Evolutionary conservation across 805 yeast species (phyloP), one percentile per base, ranked within the genome.

Genomic region (Suhomyces sp.): DNA sequence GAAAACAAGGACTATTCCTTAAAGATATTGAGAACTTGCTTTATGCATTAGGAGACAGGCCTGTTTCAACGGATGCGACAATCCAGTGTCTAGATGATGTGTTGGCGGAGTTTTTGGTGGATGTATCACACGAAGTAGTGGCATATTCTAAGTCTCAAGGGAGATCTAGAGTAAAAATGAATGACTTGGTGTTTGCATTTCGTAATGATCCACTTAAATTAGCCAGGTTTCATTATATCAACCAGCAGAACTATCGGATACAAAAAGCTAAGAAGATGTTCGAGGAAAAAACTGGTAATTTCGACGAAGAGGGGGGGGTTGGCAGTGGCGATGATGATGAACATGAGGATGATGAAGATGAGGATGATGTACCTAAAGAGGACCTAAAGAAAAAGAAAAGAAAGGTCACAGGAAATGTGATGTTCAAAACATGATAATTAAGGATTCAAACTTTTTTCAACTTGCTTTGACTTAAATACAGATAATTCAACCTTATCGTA

Each of bases 1-100:
- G 58, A 37, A 56, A 59, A 30, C 69, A 63, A 35, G 55, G 65
- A 25, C 54, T 65, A 18, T 68, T 68, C 48, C 51, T 60, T 19
- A 64, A 60, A 24, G 74, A 68, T 42, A 64, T 68, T 18, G 74
- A 68, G 34, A 63, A 59, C 35, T 51, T 68, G 14, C 50, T 68
- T 9, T 68, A 56, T 35, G 58, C 72, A 4, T 43, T 68, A 32
- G 74, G 74, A 2, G 74, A 68, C 38, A 60, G 65, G 2, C 68
- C 72, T 0, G 60, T 60, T 7, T 58, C 66, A 10, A 52, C 55
- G 4, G 72, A 68, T 25, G 42, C 62, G 15, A 65, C 72, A 2
- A 52, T 66, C 2, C 60, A 53, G 36, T 54, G 66, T 7, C 48
- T 68, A 4, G 74, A 68, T 37, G 74, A 68, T 31, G 50, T 60